Base-by-base conservation (phyloP, 768 basidiomycete species). In the Dentipellis sp. region DNA sequence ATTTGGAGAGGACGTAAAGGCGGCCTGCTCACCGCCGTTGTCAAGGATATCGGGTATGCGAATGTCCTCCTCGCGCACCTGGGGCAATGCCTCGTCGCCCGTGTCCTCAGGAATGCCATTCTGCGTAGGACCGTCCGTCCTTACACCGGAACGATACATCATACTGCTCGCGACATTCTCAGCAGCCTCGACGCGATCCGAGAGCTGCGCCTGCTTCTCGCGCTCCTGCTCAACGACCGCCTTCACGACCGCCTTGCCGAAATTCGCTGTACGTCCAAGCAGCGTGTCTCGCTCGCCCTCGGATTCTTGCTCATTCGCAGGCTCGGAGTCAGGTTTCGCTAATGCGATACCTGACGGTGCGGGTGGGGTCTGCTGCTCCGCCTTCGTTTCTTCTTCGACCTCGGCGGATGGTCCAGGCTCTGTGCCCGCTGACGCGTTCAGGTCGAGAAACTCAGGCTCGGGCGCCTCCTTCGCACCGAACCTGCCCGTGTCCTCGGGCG, bases 361-460 rank as follows among this genome's bases (percentile, higher is more conserved):
- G 5, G 21, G 16, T 10, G 12, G 10, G 10, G 22, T 19, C 23
- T 23, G 48, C 9, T 52, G 49, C 2, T 52, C 19, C n/a, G 40
- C 10, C 17, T 35, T 47, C 11, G 51, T 48, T 19, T 11, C 17
- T 1, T 51, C 36, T 17, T 36, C 34, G 4, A 52, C 37, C 23
- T 29, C 37, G 19, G 56, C 21, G 10, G 17, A 10, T 34, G 53
- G 55, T 29, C 29, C 29, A 29, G 29, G 29, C 29, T 29, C 29
- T 29, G 29, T 6, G 29, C 29, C 29, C 4, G 57, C 42, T 4
- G 62, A 52, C 1, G 83, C 88, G 65, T 95, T 75, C 47, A 97
- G 77, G 68, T 97, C 92, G 53, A 97, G 74, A 64, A 88, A 91
- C 48, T 94, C 91, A 1, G 91, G 89, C 62, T 90, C 88, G 46